A percentile compares a stretch with the other conserved stretches of the same genome.
phyloP scores from a whole-genome alignment of 2,329 filamentous ascomycete species.

The Aureobasidium namibiae region DNA sequence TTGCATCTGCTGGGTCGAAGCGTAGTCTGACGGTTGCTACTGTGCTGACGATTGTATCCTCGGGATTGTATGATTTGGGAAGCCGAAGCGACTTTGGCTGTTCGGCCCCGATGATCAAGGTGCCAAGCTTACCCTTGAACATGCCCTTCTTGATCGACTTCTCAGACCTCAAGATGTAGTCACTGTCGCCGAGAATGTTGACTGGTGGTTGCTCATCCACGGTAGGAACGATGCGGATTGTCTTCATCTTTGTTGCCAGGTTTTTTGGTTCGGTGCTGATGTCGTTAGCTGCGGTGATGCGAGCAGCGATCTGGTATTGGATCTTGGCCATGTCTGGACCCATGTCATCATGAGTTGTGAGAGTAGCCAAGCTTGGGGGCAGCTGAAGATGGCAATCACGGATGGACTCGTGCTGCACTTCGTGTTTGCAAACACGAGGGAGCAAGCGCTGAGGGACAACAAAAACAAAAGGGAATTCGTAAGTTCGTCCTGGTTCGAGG shows the following conservation, averaged over 20 bases:
- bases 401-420: constrained; percentile 42
- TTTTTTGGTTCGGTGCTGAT: constrained; percentile 32
- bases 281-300: constrained; percentile 32
- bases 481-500: constrained; percentile 46
- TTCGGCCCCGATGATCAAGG: constrained; percentile 46
- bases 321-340: constrained; percentile 56
- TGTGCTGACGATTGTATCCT: constrained; percentile 40
- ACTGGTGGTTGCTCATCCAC: constrained; percentile 54
- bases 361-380: constrained; percentile 50
- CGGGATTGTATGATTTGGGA: constrained; percentile 30
- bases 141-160: constrained; percentile 53
- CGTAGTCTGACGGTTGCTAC: constrained; percentile 49
- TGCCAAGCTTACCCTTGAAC: constrained; percentile 51
- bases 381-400: constrained; percentile 49
- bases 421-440: constrained; percentile 51
- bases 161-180: constrained; percentile 49
- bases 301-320: constrained; percentile 44
- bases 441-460: constrained; percentile 54
- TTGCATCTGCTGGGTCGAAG: constrained; percentile 49
- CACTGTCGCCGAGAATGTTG: constrained; percentile 35
- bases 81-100: constrained; percentile 52
- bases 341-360: constrained; percentile 47
- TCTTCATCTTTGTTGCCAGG: constrained; percentile 43
- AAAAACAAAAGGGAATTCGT: constrained; percentile 56
- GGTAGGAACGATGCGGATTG: constrained; percentile 52